Evolutionary conservation across 1,284 basidiomycete species (phyloP).

Genomic region (Sphagnurus paluster): DNA sequence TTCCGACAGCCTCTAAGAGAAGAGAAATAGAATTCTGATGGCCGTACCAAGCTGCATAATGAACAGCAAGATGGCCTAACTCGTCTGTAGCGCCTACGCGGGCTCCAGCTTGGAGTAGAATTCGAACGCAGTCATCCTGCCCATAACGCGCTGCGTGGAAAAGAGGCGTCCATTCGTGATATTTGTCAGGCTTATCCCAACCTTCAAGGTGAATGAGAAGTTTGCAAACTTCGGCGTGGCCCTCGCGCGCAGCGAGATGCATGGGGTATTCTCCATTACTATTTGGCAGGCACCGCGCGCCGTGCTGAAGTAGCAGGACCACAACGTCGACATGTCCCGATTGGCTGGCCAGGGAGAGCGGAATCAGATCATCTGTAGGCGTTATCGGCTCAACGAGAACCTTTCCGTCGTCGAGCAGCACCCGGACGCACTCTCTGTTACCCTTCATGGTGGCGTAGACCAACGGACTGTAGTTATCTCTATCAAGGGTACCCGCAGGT

Average conservation of each 20-base stretch:
- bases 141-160: constrained; percentile 96
- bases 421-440: constrained; percentile 77
- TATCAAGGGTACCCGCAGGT: constrained; percentile 74
- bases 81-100: constrained; percentile 82
- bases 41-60: constrained; percentile 98
- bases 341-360: constrained; percentile 89
- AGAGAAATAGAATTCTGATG: constrained; percentile 78
- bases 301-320: constrained; percentile 72
- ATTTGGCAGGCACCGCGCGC: constrained; percentile 82
- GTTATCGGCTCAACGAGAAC: constrained; percentile 59
- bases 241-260: constrained; percentile 97
- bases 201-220: constrained; percentile 77
- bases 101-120: constrained; percentile 80
- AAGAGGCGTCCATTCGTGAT: constrained; percentile 97
- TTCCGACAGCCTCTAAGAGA: constrained; percentile 57
- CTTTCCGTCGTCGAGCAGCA: constrained; percentile 70
- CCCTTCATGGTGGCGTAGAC: constrained; percentile 93
- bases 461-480: constrained; percentile 93
- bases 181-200: constrained; percentile 93
- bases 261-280: constrained; percentile 96
- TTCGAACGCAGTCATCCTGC: constrained; percentile 72
- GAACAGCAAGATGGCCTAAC: constrained; percentile 81
- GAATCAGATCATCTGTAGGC: constrained; percentile 75
- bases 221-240: constrained; percentile 82
- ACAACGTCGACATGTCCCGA: constrained; percentile 89